phyloP scores from a whole-genome alignment of 2,329 filamentous ascomycete species.

The Paramyrothecium roridum region DNA sequence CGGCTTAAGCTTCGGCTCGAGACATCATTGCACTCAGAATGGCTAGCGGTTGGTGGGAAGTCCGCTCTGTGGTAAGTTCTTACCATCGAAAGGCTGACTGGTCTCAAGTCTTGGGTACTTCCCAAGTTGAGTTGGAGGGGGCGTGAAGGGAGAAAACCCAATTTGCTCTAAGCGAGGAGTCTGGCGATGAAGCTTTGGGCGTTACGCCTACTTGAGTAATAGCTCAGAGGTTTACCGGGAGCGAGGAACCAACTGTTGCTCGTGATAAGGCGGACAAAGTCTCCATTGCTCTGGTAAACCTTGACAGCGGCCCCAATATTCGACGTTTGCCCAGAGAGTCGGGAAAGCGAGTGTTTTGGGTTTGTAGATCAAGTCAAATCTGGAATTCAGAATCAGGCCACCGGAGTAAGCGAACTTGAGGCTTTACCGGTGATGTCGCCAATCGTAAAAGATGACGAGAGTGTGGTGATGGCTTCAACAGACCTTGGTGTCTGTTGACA shows the following conservation, averaged over 20 bases:
- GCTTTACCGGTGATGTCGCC: not conserved
- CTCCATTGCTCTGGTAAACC: not conserved
- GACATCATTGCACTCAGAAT: not conserved
- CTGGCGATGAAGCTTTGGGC: not conserved
- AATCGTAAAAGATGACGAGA: not conserved
- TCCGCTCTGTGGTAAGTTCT: not conserved
- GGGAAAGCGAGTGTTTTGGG: not conserved
- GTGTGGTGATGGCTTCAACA: not conserved
- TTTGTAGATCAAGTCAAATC: not conserved
- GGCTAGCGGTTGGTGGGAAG: not conserved
- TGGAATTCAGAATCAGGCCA: not conserved
- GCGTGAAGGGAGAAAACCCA: not conserved
- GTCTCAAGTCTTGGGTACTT: not conserved
- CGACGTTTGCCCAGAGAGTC: not conserved
- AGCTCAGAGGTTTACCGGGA: not conserved
- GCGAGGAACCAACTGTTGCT: not conserved
- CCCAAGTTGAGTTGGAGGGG: not conserved
- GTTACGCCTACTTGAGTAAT: not conserved
- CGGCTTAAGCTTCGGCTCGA: not conserved
- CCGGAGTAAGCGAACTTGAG: not conserved
- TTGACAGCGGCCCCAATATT: not conserved
- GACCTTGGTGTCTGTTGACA: not conserved
- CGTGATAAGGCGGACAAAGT: not conserved
- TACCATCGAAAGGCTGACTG: not conserved
- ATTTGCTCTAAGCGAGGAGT: not conserved